A percentile compares a stretch with the other conserved stretches of the same genome.
Conservation (phyloP, 208 protist species). For the Willaertia magna region DNA sequence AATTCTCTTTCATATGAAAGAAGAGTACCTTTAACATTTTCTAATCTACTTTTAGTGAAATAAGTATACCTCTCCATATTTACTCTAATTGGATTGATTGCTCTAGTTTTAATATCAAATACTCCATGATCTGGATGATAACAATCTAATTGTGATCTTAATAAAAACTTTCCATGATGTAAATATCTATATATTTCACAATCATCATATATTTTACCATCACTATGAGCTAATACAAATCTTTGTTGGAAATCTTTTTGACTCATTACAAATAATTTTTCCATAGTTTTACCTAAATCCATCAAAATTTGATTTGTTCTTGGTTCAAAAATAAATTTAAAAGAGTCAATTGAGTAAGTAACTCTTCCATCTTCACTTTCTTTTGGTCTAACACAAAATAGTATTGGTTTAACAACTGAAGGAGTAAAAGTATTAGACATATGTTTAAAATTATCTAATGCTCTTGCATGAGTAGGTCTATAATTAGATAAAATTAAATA, state of each 20-base stretch:
- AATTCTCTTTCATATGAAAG: conserved; percentile 39
- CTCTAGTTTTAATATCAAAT: conserved; percentile 43
- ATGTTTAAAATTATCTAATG: conserved; percentile 10
- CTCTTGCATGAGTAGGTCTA: conserved; percentile 5
- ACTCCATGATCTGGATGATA: background rate
- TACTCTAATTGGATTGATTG: conserved; percentile 1
- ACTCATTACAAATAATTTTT: conserved; percentile 20
- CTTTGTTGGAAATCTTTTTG: background rate
- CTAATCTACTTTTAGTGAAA: background rate
- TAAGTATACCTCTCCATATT: background rate
- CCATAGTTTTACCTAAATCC: conserved; percentile 26
- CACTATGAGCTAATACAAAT: background rate
- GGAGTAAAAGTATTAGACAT: conserved; percentile 6
- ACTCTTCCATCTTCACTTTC: conserved; percentile 11
- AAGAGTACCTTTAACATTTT: background rate
- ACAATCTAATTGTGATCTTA: conserved; percentile 44
- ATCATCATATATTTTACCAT: background rate
- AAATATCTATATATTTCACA: background rate
- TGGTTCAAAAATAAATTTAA: background rate
- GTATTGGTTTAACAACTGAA: conserved; percentile 1
- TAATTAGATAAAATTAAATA: conserved; percentile 20
- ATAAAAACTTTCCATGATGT: conserved; percentile 23
- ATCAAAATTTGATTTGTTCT: conserved; percentile 24
- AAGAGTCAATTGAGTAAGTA: background rate
- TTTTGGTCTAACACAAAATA: conserved; percentile 12